A percentile compares a stretch with the other conserved stretches of the same genome.
phyloP scores from a whole-genome alignment of 441 rosid genomes.

The Gossypium aridum region DNA sequence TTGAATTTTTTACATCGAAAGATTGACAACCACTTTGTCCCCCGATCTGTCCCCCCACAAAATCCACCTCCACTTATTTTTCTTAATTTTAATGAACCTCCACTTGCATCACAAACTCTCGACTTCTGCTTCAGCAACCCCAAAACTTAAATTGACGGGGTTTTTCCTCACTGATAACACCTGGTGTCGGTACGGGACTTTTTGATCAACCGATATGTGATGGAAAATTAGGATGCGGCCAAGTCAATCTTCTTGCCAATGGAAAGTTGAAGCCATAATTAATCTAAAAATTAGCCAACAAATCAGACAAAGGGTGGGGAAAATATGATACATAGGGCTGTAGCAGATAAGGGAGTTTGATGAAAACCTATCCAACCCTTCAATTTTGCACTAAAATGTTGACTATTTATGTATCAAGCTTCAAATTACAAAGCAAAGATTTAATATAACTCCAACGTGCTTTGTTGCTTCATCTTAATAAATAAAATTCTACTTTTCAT shows the following conservation, averaged over 20 bases:
- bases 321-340: neutral
- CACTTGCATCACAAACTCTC: neutral
- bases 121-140: neutral
- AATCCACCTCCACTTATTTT: neutral
- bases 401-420: neutral
- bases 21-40: neutral
- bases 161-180: neutral
- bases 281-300: neutral
- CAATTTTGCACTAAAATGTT: neutral
- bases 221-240: neutral
- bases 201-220: neutral
- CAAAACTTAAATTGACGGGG: neutral
- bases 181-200: neutral
- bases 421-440: neutral
- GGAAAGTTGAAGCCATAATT: neutral
- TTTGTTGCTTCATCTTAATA: neutral
- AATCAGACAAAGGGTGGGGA: neutral
- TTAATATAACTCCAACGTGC: neutral
- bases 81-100: neutral
- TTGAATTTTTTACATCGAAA: conserved; percentile 8
- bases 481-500: no score
- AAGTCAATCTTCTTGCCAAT: conserved; percentile 1
- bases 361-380: neutral
- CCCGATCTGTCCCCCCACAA: neutral
- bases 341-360: neutral